Percentiles rank a stretch among this genome's conserved stretches.
Conservation (phyloP, 371 early-diverging fungal genomes). For the Rhizopus stolonifer region DNA sequence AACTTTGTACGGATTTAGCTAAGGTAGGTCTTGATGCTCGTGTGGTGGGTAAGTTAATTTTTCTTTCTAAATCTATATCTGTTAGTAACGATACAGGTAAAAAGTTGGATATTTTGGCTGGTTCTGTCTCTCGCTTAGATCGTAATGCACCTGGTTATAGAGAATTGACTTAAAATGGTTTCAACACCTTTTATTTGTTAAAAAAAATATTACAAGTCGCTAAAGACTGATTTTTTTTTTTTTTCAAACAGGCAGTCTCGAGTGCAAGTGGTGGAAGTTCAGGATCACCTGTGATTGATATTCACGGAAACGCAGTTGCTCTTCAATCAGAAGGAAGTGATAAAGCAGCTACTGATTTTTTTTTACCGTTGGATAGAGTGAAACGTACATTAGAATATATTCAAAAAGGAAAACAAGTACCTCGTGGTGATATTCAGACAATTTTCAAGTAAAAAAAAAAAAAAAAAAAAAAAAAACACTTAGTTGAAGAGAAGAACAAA, state of each 20-base stretch:
- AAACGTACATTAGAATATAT: constrained; percentile 54
- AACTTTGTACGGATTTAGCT: constrained; percentile 72
- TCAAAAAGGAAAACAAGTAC: constrained; percentile 56
- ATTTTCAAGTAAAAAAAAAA: too few relatives aligned
- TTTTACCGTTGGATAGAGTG: constrained; percentile 48
- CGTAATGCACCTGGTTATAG: constrained; percentile 75
- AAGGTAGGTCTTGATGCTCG: constrained; percentile 83
- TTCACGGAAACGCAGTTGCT: constrained; percentile 69
- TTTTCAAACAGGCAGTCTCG: constrained; percentile 68
- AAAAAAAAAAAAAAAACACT: too few relatives aligned
- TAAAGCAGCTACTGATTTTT: constrained; percentile 58
- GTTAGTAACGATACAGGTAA: constrained; percentile 66
- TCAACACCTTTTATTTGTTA: constrained; percentile 71
- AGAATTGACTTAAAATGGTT: constrained; percentile 66
- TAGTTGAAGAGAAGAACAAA: too few relatives aligned
- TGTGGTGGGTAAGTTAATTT: constrained; percentile 64
- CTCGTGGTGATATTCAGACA: constrained; percentile 79
- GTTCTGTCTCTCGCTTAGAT: constrained; percentile 77
- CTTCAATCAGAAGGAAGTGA: constrained; percentile 69
- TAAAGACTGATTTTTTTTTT: too few relatives aligned
- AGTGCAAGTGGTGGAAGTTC: constrained; percentile 68
- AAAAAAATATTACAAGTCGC: too few relatives aligned
- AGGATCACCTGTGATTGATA: constrained; percentile 69
- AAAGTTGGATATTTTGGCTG: constrained; percentile 77
- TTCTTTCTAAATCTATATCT: background rate